phyloP scores from a whole-genome alignment of 257 asterid genomes.

The Haberlea rhodopensis region DNA sequence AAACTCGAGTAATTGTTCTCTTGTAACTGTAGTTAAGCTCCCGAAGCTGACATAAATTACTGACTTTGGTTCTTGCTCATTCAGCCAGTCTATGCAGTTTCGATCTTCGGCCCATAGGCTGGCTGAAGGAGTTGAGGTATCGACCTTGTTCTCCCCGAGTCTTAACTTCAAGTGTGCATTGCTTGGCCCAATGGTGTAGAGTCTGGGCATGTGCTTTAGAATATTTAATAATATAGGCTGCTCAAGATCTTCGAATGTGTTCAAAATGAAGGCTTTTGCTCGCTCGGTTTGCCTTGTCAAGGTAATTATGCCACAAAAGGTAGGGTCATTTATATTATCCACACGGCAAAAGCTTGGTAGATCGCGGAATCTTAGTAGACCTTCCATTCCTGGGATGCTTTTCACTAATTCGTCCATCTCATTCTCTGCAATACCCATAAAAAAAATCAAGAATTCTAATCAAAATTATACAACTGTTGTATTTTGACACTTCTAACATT shows the following conservation, averaged over 20 bases:
- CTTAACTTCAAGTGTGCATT: constrained; percentile 28
- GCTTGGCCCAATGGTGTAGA: constrained; percentile 42
- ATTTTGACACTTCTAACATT: no score
- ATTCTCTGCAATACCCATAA: constrained; percentile 20
- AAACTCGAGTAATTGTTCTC: constrained; percentile 31
- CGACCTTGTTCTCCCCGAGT: not conserved
- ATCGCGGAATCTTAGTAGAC: constrained; percentile 35
- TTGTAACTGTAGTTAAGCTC: constrained; percentile 36
- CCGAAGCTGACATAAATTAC: constrained; percentile 54
- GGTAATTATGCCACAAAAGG: constrained; percentile 2
- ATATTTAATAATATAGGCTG: constrained; percentile 34
- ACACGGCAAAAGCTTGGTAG: constrained; percentile 32
- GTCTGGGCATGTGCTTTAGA: constrained; percentile 30
- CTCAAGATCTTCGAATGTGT: constrained; percentile 43
- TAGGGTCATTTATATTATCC: constrained; percentile 18
- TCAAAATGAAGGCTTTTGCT: constrained; percentile 36
- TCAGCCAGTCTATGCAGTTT: constrained; percentile 43
- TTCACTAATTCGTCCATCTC: constrained; percentile 24
- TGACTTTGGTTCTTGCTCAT: constrained; percentile 34
- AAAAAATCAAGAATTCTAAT: not conserved
- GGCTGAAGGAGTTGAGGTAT: constrained; percentile 20
- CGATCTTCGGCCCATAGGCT: constrained; percentile 50
- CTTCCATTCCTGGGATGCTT: constrained; percentile 37
- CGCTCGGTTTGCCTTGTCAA: constrained; percentile 27
- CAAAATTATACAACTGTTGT: no score